These are phyloP conservation scores for Aspergillus olivimuriae DNA, from an alignment of 495 filamentous ascomycete genomes.

Conservation along the genomic window DNA sequence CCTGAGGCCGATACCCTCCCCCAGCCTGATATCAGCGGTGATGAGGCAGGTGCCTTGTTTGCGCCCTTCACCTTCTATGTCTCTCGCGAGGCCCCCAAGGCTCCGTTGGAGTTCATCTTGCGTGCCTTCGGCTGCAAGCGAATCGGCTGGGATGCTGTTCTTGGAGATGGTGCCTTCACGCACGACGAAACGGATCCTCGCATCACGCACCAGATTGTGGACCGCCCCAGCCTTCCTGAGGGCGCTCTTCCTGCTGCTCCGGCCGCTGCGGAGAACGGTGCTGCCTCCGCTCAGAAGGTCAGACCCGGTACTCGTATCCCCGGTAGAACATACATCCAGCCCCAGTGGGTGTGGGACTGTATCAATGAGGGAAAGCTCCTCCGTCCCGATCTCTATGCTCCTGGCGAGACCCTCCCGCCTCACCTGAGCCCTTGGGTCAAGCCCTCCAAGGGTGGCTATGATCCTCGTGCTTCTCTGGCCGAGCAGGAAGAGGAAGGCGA, in stretches of 20 bases:
- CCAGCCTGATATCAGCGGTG: conserved; percentile 63
- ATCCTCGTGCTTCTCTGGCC: conserved; percentile 73
- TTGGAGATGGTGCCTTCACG: conserved; percentile 89
- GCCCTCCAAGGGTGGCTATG: conserved; percentile 73
- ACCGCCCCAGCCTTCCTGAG: conserved; percentile 70
- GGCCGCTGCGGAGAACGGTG: conserved; percentile 48
- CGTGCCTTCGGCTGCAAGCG: conserved; percentile 93
- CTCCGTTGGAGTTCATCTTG: conserved; percentile 88
- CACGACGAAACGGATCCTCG: conserved; percentile 75
- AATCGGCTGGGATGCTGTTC: conserved; percentile 83
- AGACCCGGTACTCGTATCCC: conserved; percentile 64
- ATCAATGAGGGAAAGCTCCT: conserved; percentile 85
- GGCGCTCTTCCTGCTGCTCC: conserved; percentile 51
- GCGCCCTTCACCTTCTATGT: conserved; percentile 84
- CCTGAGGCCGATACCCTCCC: conserved; percentile 76
- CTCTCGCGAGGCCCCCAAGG: conserved; percentile 86
- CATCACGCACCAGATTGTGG: conserved; percentile 95
- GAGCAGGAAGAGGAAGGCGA: conserved; percentile 76
- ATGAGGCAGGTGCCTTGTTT: conserved; percentile 61
- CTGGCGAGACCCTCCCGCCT: conserved; percentile 81
- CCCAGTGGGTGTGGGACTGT: conserved; percentile 98
- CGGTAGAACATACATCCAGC: conserved; percentile 86
- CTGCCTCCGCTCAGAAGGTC: conserved; percentile 37
- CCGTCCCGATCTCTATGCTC: conserved; percentile 79
- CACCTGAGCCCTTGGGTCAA: conserved; percentile 97